Base-by-base conservation (phyloP, 1,284 basidiomycete species). In the Testicularia cyperi region DNA sequence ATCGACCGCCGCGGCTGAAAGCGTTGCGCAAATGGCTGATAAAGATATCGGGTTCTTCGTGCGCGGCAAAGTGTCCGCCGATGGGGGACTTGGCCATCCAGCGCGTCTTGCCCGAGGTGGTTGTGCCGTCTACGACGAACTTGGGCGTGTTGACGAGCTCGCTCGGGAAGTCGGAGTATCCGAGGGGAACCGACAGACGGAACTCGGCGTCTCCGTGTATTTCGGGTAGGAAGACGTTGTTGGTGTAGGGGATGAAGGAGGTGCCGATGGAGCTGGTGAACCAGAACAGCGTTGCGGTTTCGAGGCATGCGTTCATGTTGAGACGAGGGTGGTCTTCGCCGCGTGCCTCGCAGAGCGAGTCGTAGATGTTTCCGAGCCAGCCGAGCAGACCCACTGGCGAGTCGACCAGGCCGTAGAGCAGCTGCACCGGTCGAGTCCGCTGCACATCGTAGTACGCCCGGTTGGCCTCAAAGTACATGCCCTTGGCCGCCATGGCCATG, bases 41-140 rank as follows among this genome's bases (percentile, higher is more conserved):
- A 39, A 64, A 68, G 38, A 64, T 47, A n/a, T n/a, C 29, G 4
- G 66, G 66, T 32, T 55, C 62, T 29, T 68, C 66, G 32, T 64
- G 55, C 2, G 63, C 64, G 13, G 66, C 64, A 64, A 68, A 68
- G 47, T 68, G 66, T 18, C 66, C 66, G n/a, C 64, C 66, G 4
- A 42, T 34, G 2, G 44, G 45, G n/a, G 38, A 31, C 29, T 57
- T 65, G 16, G 52, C 60, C 12, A 53, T 35, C 65, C 65, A 67
- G 10, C 47, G 36, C 24, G 56, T 46, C 33, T 57, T 51, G 16
- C 64, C 64, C 18, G 25, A 32, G 4, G 46, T 44, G 15, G 55
- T 55, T 5, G 64, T 66, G 9, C 44, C 37, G 19, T 58, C 57
- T 24, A 64, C 51, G 5, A 52, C 52, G 18, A 43, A 48, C 15